Conservation (phyloP, 2,329 filamentous ascomycete species). For the Paracamarosporium sp. region DNA sequence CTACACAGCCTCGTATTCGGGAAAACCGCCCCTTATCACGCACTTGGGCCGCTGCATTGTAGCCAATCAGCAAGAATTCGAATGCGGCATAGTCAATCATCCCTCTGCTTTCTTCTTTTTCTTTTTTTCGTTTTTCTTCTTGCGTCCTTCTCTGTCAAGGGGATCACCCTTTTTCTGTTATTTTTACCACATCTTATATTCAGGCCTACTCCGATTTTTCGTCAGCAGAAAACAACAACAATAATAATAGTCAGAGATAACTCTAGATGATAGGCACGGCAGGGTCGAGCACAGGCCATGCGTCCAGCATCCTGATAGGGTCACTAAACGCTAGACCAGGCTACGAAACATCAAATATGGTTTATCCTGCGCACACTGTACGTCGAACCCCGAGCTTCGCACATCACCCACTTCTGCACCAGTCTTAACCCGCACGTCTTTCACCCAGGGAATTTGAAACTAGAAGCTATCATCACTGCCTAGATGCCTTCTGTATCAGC, state of each 20-base stretch:
- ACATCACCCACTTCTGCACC: background rate
- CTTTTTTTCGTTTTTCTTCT: too few species aligned
- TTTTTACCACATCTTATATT: too few species aligned
- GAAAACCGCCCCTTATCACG: background rate
- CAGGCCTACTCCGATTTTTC: too few species aligned
- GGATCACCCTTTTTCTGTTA: too few species aligned
- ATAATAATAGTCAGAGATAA: too few species aligned
- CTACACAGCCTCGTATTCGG: background rate
- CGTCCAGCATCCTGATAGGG: background rate
- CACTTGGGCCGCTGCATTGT: background rate
- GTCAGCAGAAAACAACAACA: too few species aligned
- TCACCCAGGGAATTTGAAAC: too few species aligned
- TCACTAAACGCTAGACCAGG: slow-evolving; percentile 9
- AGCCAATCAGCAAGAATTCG: slow-evolving; percentile 1
- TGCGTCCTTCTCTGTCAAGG: too few species aligned
- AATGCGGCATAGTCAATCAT: slow-evolving; percentile 4
- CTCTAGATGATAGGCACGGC: too few species aligned
- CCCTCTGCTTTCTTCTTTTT: too few species aligned
- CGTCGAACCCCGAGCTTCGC: background rate
- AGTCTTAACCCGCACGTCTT: background rate
- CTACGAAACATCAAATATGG: slow-evolving; percentile 8
- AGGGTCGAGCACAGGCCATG: background rate
- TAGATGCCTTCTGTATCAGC: slow-evolving; percentile 26
- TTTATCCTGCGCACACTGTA: background rate
- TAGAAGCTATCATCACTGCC: background rate